Base-by-base conservation (phyloP, 1,139 yeast species). In the Blastobotrys ciferrii region DNA sequence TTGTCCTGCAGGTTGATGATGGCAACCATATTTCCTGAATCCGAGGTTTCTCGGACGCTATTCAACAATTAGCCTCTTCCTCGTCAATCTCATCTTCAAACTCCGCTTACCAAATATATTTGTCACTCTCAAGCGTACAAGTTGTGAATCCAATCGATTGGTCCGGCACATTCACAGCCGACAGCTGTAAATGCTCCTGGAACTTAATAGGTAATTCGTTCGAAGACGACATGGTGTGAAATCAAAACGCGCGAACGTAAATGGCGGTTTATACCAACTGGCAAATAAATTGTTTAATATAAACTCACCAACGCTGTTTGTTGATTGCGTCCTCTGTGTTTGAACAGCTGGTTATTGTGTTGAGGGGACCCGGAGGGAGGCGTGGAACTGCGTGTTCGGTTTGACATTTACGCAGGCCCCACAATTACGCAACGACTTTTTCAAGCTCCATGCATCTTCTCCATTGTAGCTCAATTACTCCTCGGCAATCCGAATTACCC, bases 91-190 rank as follows among this genome's bases (percentile, higher is more conserved):
- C n/a, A 15, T 20, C 17, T n/a, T 31, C 15, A 19, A 25, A 17
- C n/a, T 15, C n/a, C 12, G 57, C 72, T 30, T 59, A 68, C 72
- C 76, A 72, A 46, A 92, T 87, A 71, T 84, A 92, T 65, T 77
- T 84, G 71, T 91, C 98, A 52, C 95, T 85, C 70, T 92, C 96
- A 60, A 92, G 78, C 28, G 98, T 92, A 53, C 97, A 88, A 45
- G 96, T 84, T 71, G 88, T 84, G 74, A 92, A 91, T 64, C 91
- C 96, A 63, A 92, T 81, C 51, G 94, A 83, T 60, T 82, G 77
- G 54, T 85, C 89, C 65, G 84, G 85, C 65, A 92, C 80, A 54
- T 96, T 96, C 68, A 88, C 75, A 58, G 84, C 76, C 53, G 95
- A 80, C 70, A 91, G 82, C 76, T 85, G 94, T 62, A 88, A 81